Evolutionary conservation across 1,284 basidiomycete species (phyloP).

Genomic region (Cutaneotrichosporon dermatis): DNA sequence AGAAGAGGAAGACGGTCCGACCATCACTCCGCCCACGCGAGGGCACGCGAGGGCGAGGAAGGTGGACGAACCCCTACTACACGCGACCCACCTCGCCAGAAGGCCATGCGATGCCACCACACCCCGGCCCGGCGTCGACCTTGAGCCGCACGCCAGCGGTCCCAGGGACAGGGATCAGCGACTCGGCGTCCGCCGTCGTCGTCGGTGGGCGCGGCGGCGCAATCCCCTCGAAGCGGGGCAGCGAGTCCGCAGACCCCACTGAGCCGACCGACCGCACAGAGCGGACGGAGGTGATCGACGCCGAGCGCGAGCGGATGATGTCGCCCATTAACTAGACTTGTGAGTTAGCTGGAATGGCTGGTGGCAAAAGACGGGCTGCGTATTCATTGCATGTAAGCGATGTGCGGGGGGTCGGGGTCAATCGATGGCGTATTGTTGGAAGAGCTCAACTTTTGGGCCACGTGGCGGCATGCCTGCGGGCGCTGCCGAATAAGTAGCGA

Average conservation of each 20-base stretch:
- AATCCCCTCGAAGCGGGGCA: conserved; percentile 35
- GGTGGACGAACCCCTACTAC: too few relatives aligned
- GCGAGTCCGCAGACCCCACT: not conserved
- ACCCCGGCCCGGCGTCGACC: conserved; percentile 76
- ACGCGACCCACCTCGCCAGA: conserved; percentile 68
- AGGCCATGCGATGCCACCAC: conserved; percentile 88
- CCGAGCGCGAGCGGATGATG: not conserved
- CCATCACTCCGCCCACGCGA: too few relatives aligned
- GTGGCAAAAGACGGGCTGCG: too few relatives aligned
- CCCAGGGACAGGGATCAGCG: conserved; percentile 27
- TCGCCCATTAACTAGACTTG: not conserved
- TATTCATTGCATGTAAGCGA: too few relatives aligned
- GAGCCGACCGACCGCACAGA: conserved; percentile 1
- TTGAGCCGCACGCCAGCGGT: conserved; percentile 39
- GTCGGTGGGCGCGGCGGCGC: conserved; percentile 37
- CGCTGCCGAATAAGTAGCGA: too few relatives aligned
- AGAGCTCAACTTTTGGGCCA: too few relatives aligned
- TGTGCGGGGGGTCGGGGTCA: too few relatives aligned
- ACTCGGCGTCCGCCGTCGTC: conserved; percentile 32
- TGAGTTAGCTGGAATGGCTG: too few relatives aligned
- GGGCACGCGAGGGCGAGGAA: too few relatives aligned
- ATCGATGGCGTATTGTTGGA: too few relatives aligned
- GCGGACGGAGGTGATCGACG: not conserved
- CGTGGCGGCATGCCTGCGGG: too few relatives aligned
- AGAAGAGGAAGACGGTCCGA: too few relatives aligned